Evolutionary conservation across 345 rosid species (phyloP).

Genomic region (Populus nigra): DNA sequence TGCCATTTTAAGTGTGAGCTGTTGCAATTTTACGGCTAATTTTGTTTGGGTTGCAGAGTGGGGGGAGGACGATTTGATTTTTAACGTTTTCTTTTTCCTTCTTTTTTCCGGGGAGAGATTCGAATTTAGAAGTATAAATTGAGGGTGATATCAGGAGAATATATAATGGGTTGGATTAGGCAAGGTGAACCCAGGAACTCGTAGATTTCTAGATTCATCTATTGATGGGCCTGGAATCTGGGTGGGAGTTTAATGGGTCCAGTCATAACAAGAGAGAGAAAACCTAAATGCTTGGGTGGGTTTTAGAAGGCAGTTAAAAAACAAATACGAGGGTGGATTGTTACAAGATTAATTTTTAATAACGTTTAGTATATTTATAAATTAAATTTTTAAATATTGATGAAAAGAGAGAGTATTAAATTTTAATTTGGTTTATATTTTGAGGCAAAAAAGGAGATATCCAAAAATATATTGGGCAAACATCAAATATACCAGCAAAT

Average conservation of each 20-base stretch:
- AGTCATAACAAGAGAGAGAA: background rate
- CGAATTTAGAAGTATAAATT: background rate
- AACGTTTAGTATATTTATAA: no score
- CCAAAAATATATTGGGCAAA: no score
- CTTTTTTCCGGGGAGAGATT: background rate
- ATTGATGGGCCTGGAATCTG: background rate
- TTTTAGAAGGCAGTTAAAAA: no score
- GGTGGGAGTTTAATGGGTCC: background rate
- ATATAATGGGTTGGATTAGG: background rate
- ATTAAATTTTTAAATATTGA: no score
- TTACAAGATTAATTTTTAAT: no score
- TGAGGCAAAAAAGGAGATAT: no score
- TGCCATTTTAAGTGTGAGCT: constrained; percentile 13
- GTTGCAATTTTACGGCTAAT: background rate
- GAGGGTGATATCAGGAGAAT: background rate
- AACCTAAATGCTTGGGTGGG: background rate
- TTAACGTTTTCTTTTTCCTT: background rate
- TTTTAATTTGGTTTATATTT: no score
- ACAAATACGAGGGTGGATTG: no score
- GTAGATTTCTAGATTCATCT: background rate
- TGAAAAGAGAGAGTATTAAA: no score
- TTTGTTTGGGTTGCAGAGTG: background rate
- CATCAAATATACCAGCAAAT: no score
- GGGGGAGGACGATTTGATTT: background rate
- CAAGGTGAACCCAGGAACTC: background rate